Percentiles rank a stretch among this genome's conserved stretches.
phyloP scores from a whole-genome alignment of 1,284 basidiomycete species.

The Heterobasidion annosum region DNA sequence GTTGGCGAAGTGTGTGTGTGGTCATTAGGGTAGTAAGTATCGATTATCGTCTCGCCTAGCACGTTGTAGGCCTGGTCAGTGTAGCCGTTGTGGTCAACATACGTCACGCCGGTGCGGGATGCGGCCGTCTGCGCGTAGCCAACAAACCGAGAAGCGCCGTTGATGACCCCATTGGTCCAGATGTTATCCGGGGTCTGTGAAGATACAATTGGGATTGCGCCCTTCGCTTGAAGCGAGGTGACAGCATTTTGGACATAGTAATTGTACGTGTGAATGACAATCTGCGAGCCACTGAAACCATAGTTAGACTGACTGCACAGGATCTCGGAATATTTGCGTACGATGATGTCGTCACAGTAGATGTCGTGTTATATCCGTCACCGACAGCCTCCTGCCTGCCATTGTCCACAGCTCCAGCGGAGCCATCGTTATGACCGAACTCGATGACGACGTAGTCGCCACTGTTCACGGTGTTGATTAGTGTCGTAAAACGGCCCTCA shows the following conservation, averaged over 20 bases:
- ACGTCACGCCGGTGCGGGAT: not conserved
- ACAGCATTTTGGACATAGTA: not conserved
- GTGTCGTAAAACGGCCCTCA: not conserved
- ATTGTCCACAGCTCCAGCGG: not conserved
- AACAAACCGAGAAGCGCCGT: not conserved
- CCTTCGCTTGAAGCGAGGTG: not conserved
- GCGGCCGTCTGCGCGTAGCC: not conserved
- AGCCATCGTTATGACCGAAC: not conserved
- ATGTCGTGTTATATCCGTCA: not conserved
- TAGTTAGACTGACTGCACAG: not conserved
- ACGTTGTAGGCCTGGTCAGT: not conserved
- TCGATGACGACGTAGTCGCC: not conserved
- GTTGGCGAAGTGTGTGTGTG: not conserved
- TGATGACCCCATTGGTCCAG: not conserved
- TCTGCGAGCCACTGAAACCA: not conserved
- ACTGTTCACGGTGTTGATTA: not conserved
- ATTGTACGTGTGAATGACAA: not conserved
- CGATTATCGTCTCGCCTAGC: not conserved
- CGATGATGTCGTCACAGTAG: not conserved
- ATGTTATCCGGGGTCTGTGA: not conserved
- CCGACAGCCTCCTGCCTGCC: not conserved
- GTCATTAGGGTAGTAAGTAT: not conserved
- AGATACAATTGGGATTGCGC: not conserved
- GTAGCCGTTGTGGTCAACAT: not conserved
- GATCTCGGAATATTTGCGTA: not conserved